Base-by-base conservation (phyloP, 192 early-diverging fungal genomes). In the Coemansia sp. region DNA sequence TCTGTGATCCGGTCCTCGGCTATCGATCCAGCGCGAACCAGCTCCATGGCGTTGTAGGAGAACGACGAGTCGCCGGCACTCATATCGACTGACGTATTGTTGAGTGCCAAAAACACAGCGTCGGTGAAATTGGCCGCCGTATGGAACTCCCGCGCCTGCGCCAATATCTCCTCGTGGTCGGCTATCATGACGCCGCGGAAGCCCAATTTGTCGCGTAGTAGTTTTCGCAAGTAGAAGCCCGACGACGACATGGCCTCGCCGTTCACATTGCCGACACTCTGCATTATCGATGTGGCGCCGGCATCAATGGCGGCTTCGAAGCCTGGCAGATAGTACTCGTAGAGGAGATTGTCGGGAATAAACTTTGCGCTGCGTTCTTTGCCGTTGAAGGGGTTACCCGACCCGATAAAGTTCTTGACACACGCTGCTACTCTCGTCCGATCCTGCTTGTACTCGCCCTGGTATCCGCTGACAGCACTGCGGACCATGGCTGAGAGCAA, bases 371-470 rank as follows among this genome's bases (percentile, higher is more conserved):
- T 22, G 12, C 49, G 45, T 7, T 47, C 45, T 18, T 20, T 18
- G n/a, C 45, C 45, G 18, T 47, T 47, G 45, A 47, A 20, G 45
- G 45, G 45, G 18, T 50, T 2, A 56, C 77, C 12, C 75, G 74
- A 59, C 76, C 81, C 85, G 56, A 87, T 73, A 59, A 87, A 89
- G 43, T 79, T 79, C 60, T 84, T 84, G 65, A 87, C 81, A 62
- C 87, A 88, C 4, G 85, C 82, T 3, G 87, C 88, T 3, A 87
- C 86, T 11, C 86, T 78, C 18, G 67, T 74, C 6, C 87, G 70
- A 38, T 90, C 87, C n/a, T 61, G 66, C 59, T 86, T 86, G 68
- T 90, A 90, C 63, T 88, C 84, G 30, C 88, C 88, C 69, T 90
- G 88, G 12, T 80, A 68, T 3, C 88, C 88, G 58, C 76, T 68